These are phyloP conservation scores for Phascolomyces articulosus DNA, from an alignment of 371 early-diverging fungal species.

Conservation along the genomic window DNA sequence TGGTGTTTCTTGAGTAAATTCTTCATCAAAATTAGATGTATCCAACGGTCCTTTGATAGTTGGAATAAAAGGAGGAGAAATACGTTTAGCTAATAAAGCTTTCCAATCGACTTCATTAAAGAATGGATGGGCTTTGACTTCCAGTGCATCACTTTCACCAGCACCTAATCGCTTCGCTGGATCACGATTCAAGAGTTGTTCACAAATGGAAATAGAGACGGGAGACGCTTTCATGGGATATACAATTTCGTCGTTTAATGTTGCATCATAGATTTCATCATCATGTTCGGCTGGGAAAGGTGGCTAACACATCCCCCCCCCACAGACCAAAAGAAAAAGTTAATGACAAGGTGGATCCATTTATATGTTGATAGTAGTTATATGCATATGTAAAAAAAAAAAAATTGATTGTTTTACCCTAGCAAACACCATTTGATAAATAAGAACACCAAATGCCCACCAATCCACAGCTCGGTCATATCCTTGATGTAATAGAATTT, in stretches of 20 bases:
- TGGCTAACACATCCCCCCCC: too few species aligned
- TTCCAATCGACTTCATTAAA: constrained; percentile 95
- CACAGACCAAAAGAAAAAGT: too few species aligned
- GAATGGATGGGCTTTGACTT: constrained; percentile 93
- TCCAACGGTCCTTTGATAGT: constrained; percentile 78
- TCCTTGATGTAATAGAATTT: constrained; percentile 90
- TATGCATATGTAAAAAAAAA: neutral
- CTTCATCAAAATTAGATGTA: constrained; percentile 94
- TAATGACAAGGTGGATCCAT: too few species aligned
- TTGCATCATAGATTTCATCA: constrained; percentile 95
- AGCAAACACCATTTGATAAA: constrained; percentile 97
- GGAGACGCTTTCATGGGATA: constrained; percentile 90
- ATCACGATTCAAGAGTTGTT: constrained; percentile 87
- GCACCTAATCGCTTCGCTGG: constrained; percentile 86
- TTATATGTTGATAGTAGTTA: too few species aligned
- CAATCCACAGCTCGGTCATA: constrained; percentile 97
- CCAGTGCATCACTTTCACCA: constrained; percentile 80
- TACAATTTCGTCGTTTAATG: constrained; percentile 88
- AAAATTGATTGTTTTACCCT: neutral
- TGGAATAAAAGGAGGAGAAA: constrained; percentile 91
- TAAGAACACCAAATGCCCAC: constrained; percentile 99
- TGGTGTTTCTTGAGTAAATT: constrained; percentile 91
- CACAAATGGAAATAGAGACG: constrained; percentile 86
- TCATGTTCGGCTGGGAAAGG: constrained; percentile 96
- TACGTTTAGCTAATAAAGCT: constrained; percentile 79